Percentiles rank a stretch among this genome's conserved stretches.
phyloP scores from a whole-genome alignment of 73 alveolate species.

The Symbiodinium natans region DNA sequence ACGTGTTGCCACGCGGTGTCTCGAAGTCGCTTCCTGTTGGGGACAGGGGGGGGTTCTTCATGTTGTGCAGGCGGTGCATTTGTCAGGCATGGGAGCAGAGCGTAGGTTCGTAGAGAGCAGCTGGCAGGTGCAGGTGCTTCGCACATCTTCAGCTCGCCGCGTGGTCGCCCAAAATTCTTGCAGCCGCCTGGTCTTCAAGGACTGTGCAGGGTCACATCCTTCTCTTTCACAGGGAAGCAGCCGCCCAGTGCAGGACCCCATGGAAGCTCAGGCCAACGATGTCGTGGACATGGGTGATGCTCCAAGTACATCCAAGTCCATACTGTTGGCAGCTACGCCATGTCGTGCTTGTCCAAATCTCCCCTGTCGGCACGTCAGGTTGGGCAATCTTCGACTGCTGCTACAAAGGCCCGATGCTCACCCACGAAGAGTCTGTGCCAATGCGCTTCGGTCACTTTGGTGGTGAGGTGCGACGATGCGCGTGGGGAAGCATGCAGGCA shows the following conservation, averaged over 20 bases:
- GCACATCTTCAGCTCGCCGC: conserved; percentile 60
- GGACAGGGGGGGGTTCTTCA: no score
- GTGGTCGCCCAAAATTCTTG: conserved; percentile 63
- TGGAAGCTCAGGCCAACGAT: conserved; percentile 49
- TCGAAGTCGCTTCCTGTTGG: no score
- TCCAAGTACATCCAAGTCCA: not conserved
- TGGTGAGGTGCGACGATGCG: not conserved
- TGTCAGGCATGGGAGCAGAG: no score
- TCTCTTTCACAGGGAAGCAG: no score
- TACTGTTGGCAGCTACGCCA: no score
- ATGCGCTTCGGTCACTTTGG: no score
- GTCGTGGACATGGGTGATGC: conserved; percentile 61
- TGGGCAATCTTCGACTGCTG: conserved; percentile 91
- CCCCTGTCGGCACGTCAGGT: not conserved
- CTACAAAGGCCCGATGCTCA: conserved; percentile 50
- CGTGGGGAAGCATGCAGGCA: not conserved
- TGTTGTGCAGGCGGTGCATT: no score
- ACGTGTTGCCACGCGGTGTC: no score
- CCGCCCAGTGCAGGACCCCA: conserved; percentile 23
- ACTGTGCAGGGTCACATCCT: no score
- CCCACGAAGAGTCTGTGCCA: no score
- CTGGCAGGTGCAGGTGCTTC: conserved; percentile 77
- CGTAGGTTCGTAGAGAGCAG: not conserved
- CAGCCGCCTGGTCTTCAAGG: conserved; percentile 93
- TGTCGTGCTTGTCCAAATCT: no score